Percentiles rank a stretch among this genome's conserved stretches.
Conservation (phyloP, 2,329 filamentous ascomycete genomes). For the Fulvia fulva region DNA sequence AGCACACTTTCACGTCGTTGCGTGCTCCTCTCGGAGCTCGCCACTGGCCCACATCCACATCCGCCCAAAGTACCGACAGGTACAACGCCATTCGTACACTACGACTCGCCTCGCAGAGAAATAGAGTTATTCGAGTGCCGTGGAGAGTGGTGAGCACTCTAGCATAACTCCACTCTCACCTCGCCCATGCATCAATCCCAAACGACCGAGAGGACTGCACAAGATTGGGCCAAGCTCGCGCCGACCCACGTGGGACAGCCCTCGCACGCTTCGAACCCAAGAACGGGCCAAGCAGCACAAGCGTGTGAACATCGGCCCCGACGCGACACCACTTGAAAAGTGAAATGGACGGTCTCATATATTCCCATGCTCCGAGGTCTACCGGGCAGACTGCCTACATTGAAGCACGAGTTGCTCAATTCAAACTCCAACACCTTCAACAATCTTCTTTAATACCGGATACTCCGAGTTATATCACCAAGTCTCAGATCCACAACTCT, state of each 20-base stretch:
- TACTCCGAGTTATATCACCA: neutral
- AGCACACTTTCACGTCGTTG: neutral
- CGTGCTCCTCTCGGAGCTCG: neutral
- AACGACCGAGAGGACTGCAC: neutral
- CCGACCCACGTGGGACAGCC: neutral
- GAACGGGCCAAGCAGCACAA: neutral
- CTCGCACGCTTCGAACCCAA: neutral
- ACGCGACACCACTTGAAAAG: neutral
- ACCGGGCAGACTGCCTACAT: constrained; percentile 15
- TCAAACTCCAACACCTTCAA: constrained; percentile 8
- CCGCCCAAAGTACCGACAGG: neutral
- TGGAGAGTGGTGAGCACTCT: neutral
- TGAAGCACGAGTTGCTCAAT: constrained; percentile 14
- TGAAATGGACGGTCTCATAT: constrained; percentile 11
- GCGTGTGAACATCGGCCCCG: neutral
- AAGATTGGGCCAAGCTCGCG: neutral
- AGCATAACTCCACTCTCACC: neutral
- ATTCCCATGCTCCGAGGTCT: constrained; percentile 21
- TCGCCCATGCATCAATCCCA: neutral
- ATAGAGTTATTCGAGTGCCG: neutral
- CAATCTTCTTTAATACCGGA: neutral
- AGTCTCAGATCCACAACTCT: neutral
- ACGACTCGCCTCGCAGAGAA: neutral
- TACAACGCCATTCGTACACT: neutral
- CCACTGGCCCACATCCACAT: neutral